Base-by-base conservation (phyloP, 2,329 filamentous ascomycete genomes). In the Pyrenochaeta sp. region DNA sequence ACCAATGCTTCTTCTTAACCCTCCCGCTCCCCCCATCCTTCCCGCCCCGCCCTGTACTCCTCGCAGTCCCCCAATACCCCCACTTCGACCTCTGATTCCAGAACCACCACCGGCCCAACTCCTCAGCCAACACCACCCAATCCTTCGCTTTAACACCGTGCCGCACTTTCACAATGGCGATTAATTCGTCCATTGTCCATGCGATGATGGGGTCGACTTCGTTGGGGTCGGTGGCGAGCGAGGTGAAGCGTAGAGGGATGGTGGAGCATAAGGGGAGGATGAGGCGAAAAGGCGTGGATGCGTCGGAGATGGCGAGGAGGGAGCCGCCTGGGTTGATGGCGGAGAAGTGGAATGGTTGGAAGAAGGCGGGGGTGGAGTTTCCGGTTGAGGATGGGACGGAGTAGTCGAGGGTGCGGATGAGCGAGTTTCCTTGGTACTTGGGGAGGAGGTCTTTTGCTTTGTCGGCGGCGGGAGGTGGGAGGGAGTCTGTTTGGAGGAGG, bases 1-100 rank as follows among this genome's bases (percentile, higher is more conserved):
- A 65, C 62, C 62, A 65, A 59, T 65, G 62, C 34, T 65, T 54
- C 42, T 57, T 59, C n/a, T 56, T 57, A 6, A 65, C 55, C 10
- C 60, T 53, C 9, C 62, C 62, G 8, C 32, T 51, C 2, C 50
- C 52, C 13, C 9, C 36, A n/a, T 63, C 57, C 1, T 53, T 54
- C 13, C 62, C 62, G 4, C 60, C 62, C 42, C 62, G 45, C 25
- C 60, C 49, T 7, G 59, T 65, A 27, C 58, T 59, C 10, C 60
- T 49, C 9, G 62, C 58, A 27, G 56, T 58, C 3, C 58, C 58
- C 62, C 62, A 65, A n/a, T 65, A 65, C 6, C 55, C 58, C 62
- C 62, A 65, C 19, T 60, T 59, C 3, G 30, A 53, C 10, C 58
- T 44, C 32, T 65, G 62, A n/a, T 63, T 28, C 62, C 62, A 65